A percentile compares a stretch with the other conserved stretches of the same genome.
Conservation (phyloP, 805 yeast species). For the Diddensiella santjacobensis region DNA sequence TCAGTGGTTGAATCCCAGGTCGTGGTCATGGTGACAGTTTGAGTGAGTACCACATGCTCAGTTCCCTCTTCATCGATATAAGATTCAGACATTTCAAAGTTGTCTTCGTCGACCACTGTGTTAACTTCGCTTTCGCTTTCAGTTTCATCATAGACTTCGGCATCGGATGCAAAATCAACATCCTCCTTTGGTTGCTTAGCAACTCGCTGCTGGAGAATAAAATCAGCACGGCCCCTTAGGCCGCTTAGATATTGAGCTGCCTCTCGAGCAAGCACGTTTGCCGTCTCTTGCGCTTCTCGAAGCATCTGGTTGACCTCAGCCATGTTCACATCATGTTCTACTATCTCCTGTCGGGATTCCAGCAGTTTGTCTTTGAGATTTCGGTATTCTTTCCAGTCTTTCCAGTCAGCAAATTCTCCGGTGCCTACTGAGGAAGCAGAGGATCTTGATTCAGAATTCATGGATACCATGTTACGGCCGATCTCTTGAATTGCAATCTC, state of each 20-base stretch:
- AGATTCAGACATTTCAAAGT: not conserved
- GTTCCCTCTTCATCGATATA: conserved; percentile 23
- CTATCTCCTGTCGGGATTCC: conserved; percentile 40
- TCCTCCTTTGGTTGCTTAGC: conserved; percentile 15
- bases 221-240: conserved; percentile 24
- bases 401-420: conserved; percentile 20
- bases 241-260: conserved; percentile 39
- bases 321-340: conserved; percentile 35
- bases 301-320: conserved; percentile 40
- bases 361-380: conserved; percentile 40
- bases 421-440: conserved; percentile 5
- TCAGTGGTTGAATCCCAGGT: conserved; percentile 14
- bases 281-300: conserved; percentile 42
- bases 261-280: conserved; percentile 40
- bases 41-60: conserved; percentile 10
- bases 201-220: conserved; percentile 21
- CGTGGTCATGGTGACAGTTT: conserved; percentile 12
- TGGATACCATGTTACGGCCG: conserved; percentile 36
- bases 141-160: conserved; percentile 21
- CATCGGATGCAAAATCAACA: conserved; percentile 26
- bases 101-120: not conserved
- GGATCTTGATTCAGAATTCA: conserved; percentile 14
- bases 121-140: conserved; percentile 23
- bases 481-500: conserved; percentile 44
- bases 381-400: conserved; percentile 43